Percentiles rank a stretch among this genome's conserved stretches.
Conservation (phyloP, 331 rosid genomes). For the Dryas integrifolia region DNA sequence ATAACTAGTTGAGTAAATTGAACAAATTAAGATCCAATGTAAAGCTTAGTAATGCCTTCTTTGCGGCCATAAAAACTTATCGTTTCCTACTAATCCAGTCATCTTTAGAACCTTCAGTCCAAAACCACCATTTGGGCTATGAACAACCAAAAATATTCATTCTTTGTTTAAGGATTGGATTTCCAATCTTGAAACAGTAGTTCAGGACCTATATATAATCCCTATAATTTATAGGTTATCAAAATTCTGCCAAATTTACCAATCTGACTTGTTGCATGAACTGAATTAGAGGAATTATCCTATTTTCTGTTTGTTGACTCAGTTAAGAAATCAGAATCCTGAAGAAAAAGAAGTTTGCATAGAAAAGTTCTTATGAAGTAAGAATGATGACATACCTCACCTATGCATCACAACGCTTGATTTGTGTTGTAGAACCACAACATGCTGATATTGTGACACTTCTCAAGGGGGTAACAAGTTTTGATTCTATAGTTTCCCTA, state of each 20-base stretch:
- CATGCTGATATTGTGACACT: neutral
- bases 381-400: neutral
- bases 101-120: neutral
- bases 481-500: neutral
- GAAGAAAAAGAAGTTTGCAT: neutral
- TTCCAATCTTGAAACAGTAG: neutral
- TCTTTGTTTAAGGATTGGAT: neutral
- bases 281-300: neutral
- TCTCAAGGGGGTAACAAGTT: neutral
- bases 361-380: neutral
- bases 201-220: neutral
- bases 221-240: neutral
- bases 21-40: no score
- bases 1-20: neutral
- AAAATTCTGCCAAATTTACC: no score
- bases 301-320: neutral
- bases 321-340: neutral
- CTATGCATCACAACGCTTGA: neutral
- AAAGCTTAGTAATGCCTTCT: neutral
- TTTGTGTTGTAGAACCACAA: neutral
- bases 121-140: no score
- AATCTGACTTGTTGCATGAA: no score
- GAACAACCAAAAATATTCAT: neutral
- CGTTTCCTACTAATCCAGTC: slow-evolving; percentile 1
- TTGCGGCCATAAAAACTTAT: neutral